Conservation (phyloP, 345 rosid genomes). For the Punica granatum region DNA sequence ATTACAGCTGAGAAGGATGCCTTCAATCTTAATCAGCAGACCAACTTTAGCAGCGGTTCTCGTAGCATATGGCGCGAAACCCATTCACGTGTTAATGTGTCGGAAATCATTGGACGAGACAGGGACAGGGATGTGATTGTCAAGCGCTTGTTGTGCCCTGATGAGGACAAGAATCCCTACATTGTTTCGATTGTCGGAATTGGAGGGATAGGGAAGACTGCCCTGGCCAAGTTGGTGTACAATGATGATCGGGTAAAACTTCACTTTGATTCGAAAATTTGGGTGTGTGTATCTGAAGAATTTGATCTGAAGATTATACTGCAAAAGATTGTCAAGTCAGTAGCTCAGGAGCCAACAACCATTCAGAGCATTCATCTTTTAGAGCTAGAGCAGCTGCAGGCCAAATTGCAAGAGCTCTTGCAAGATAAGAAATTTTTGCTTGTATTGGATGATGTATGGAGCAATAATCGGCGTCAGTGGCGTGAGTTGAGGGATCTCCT, state of each 20-base stretch:
- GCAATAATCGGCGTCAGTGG: neutral
- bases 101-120: conserved; percentile 8
- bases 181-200: conserved; percentile 14
- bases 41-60: neutral
- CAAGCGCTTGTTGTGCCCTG: neutral
- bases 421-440: neutral
- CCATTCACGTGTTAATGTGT: neutral
- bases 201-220: conserved; percentile 6
- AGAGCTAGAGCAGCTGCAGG: neutral
- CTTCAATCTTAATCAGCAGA: neutral
- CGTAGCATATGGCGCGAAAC: neutral
- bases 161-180: neutral
- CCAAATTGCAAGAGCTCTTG: neutral
- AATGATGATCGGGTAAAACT: neutral
- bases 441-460: neutral
- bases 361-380: neutral
- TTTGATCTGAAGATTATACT: conserved; percentile 1
- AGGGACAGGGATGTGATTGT: conserved; percentile 1
- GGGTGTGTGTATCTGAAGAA: conserved; percentile 1
- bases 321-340: neutral
- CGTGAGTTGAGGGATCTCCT: neutral
- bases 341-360: neutral
- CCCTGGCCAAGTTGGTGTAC: neutral
- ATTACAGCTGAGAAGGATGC: neutral
- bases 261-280: conserved; percentile 1